Conservation (phyloP, 2,329 filamentous ascomycete species). For the Penicillium aurantiogriseum region DNA sequence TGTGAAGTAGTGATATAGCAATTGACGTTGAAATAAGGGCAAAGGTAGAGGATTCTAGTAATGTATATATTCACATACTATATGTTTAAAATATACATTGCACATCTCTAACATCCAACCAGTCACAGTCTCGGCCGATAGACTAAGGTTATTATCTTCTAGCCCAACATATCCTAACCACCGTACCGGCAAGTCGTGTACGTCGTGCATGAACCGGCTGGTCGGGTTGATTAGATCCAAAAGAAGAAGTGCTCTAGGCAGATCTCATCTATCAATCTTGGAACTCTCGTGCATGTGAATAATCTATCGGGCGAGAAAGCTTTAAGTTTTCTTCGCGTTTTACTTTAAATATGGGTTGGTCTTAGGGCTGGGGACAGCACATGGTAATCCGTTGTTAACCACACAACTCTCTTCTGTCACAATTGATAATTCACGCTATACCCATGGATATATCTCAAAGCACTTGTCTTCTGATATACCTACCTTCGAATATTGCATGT, state of each 20-base stretch:
- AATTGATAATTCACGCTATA: neutral
- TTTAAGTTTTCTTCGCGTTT: neutral
- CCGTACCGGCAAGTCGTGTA: neutral
- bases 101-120: neutral
- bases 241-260: neutral
- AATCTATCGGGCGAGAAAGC: neutral
- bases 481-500: neutral
- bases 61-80: neutral
- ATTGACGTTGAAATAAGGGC: neutral
- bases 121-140: conserved; percentile 3
- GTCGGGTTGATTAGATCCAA: neutral
- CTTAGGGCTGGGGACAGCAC: neutral
- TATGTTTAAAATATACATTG: neutral
- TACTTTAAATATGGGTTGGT: neutral
- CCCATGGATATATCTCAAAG: neutral
- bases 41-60: neutral
- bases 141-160: neutral
- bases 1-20: neutral
- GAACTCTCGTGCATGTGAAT: no score
- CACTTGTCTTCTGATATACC: no score
- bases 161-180: neutral
- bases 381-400: neutral
- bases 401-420: neutral
- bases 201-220: neutral
- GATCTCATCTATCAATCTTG: neutral